Evolutionary conservation across 495 filamentous ascomycete species (phyloP), one percentile per base, ranked within the genome.

Genomic region (Stereocaulon alpinum): DNA sequence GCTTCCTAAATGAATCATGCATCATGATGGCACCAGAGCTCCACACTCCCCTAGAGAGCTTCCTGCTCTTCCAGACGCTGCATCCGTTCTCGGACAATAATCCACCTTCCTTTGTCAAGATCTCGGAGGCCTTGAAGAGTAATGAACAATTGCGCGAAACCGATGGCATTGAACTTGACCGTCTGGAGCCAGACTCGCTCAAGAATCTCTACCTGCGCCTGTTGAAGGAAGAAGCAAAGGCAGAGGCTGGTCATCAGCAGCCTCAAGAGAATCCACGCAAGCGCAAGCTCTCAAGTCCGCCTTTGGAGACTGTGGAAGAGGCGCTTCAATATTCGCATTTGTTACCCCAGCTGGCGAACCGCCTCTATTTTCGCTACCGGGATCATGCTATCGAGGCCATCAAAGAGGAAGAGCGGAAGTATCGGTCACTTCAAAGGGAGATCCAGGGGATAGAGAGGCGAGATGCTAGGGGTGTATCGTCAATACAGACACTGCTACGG

Each of bases 41-140:
- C 63, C 91, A 91, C 72, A 92, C 90, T 61, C 85, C 86, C 55
- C 86, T 96, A 74, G 92, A 96, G 78, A 84, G 82, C 40, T 79
- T 96, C 20, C 80, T 96, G 58, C 82, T 98, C 62, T 93, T 96
- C 73, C 90, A 94, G 71, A 85, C 86, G 11, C 81, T 98, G 49
- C 80, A 81, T 50, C 71, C 79, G 42, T 78, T 84, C 69, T 86
- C 87, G 66, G 73, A 80, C 58, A 77, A 83, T 48, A n/a, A 9
- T 12, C 75, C 80, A 18, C 64, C 80, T 47, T 82, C 79, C 56
- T 96, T 96, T 69, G 72, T 70, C 48, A 76, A 75, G 44, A 88
- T 95, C 58, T 91, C 92, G 54, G 78, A 86, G 49, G 71, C 82
- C 29, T 77, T 98, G 63, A 80, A 82, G 68, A 82, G 77, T 63